Conservation (phyloP, 164 flowering plant species). For the Umbellularia californica region DNA sequence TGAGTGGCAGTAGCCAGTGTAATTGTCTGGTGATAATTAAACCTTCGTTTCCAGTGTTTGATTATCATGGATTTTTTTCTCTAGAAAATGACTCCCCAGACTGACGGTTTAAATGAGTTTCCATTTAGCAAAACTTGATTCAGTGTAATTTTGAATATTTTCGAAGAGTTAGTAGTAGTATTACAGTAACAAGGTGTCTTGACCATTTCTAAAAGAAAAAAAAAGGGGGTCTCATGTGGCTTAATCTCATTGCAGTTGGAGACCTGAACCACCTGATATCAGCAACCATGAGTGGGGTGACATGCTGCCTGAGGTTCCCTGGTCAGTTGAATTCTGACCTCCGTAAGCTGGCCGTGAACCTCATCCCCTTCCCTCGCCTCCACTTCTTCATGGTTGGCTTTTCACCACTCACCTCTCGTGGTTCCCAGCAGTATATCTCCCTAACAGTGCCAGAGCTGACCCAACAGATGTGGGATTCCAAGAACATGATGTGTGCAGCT, state of each 20-base stretch:
- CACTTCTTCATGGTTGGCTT: constrained; percentile 23
- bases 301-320: constrained; percentile 20
- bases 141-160: too few species aligned
- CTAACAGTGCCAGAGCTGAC: constrained; percentile 18
- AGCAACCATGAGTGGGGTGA: constrained; percentile 21
- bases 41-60: too few species aligned
- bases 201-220: too few species aligned
- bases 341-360: constrained; percentile 20
- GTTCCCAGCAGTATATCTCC: constrained; percentile 16
- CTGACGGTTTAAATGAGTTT: too few species aligned
- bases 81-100: too few species aligned
- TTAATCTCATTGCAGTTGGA: constrained; percentile 9
- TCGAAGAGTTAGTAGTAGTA: too few species aligned
- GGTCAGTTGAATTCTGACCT: constrained; percentile 19
- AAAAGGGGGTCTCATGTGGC: too few species aligned
- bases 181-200: too few species aligned
- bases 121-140: too few species aligned
- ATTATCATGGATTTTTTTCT: too few species aligned
- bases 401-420: constrained; percentile 17
- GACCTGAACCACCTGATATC: constrained; percentile 19
- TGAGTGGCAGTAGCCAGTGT: too few species aligned
- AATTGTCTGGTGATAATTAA: too few species aligned
- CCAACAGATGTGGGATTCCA: constrained; percentile 26
- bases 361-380: constrained; percentile 20
- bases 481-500: constrained; percentile 28